Evolutionary conservation across 306 rosid species (phyloP), one percentile per base, ranked within the genome.

Genomic region (Vigna radiata): DNA sequence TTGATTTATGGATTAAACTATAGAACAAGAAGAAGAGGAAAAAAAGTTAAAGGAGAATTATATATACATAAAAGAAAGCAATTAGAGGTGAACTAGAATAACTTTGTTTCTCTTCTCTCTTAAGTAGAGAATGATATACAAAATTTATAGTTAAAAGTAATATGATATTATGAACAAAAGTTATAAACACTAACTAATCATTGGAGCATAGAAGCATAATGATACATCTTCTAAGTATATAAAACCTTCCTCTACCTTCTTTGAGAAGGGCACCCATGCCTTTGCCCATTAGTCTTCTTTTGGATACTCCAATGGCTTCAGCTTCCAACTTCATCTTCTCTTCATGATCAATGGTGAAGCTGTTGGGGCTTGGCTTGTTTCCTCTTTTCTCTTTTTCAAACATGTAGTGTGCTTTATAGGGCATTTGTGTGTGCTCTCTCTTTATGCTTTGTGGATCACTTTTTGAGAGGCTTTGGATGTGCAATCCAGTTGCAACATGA

Each of bases 221-320:
- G 36, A 85, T 67, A 85, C 88, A 85, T 83, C 84, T 85, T 79
- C 88, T 85, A 36, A 85, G 76, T 75, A 85, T 85, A 76, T 85
- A 85, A 85, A 85, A 85, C 75, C 88, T 82, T 66, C 86, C 88
- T 80, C 86, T 85, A 44, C 86, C 88, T 82, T 85, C 88, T 71
- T 53, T 85, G 65, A 85, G 86, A 79, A 85, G 67, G 50, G 73
- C 82, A 36, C 86, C 76, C 55, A 85, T 53, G 73, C 86, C 48
- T 85, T 85, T 85, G 15, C 88, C 84, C 77, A 75, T 46, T 19
- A 84, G 10, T 65, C 86, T 82, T 75, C 84, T 56, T 85, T 85
- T 85, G 19, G 88, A 82, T 1, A 65, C 86, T 76, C 82, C 66
- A 65, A 59, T 82, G 23, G 41, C 79, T 31, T 79, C 86, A 70